A percentile compares a stretch with the other conserved stretches of the same genome.
Conservation (phyloP, 2,329 filamentous ascomycete genomes). For the Fusarium nygamai region DNA sequence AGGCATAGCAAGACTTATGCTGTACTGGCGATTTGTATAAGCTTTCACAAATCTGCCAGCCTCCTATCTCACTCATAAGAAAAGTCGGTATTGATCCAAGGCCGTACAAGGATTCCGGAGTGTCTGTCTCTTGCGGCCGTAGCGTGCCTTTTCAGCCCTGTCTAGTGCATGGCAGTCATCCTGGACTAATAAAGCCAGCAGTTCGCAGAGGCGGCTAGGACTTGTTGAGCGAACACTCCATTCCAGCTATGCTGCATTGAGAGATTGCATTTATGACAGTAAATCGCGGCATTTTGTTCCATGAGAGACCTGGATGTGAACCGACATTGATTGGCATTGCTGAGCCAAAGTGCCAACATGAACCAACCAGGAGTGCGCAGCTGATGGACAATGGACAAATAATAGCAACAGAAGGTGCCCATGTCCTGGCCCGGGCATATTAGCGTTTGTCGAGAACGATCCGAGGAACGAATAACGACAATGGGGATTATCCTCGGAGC, state of each 20-base stretch:
- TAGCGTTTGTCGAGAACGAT: neutral
- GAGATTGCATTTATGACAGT: neutral
- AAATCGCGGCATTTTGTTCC: constrained; percentile 5
- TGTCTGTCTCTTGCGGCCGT: neutral
- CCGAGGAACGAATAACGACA: constrained; percentile 1
- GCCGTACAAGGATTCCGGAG: neutral
- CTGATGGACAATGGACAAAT: neutral
- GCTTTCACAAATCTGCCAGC: neutral
- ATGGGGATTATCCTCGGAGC: constrained; percentile 31
- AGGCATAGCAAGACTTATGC: neutral
- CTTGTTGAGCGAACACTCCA: constrained; percentile 14
- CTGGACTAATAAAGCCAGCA: constrained; percentile 12
- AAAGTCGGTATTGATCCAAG: neutral
- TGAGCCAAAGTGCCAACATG: neutral
- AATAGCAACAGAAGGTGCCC: neutral
- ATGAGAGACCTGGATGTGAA: neutral
- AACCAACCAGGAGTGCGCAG: neutral
- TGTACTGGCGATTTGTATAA: neutral
- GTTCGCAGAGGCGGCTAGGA: neutral
- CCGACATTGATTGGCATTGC: neutral
- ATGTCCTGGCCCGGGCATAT: neutral
- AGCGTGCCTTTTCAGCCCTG: constrained; percentile 36
- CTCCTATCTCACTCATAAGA: neutral
- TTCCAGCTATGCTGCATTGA: constrained; percentile 15
- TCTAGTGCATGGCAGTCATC: constrained; percentile 13